Percentiles rank a stretch among this genome's conserved stretches.
Conservation (phyloP, 805 yeast genomes). For the Wickerhamomyces mucosus region DNA sequence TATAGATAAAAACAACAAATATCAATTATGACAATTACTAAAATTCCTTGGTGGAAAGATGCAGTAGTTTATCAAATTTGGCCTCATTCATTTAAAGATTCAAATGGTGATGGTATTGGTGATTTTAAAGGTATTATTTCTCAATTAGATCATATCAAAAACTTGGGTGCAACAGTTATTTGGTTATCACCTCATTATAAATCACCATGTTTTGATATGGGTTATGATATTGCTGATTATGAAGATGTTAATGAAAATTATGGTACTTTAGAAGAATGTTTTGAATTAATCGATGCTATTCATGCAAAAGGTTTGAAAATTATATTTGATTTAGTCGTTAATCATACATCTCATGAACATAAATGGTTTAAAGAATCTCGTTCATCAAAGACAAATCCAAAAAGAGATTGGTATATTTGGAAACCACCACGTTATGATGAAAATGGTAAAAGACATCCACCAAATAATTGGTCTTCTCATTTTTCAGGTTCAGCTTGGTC, state of each 20-base stretch:
- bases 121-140: constrained; percentile 46
- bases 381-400: constrained; percentile 39
- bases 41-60: constrained; percentile 43
- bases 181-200: constrained; percentile 54
- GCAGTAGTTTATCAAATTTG: constrained; percentile 48
- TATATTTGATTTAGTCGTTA: constrained; percentile 46
- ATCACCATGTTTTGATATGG: constrained; percentile 55
- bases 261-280: constrained; percentile 47
- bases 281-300: constrained; percentile 33
- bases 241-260: constrained; percentile 40
- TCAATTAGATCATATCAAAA: constrained; percentile 40
- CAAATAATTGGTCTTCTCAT: constrained; percentile 46
- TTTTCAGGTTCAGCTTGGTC: constrained; percentile 51
- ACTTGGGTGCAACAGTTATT: constrained; percentile 39
- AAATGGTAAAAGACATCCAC: too few species aligned
- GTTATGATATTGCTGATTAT: constrained; percentile 50
- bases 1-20: too few species aligned
- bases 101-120: constrained; percentile 51
- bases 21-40: constrained; percentile 3
- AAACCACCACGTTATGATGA: constrained; percentile 38
- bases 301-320: constrained; percentile 43
- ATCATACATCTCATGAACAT: constrained; percentile 49
- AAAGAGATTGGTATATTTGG: constrained; percentile 59
- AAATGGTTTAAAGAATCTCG: constrained; percentile 50
- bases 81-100: constrained; percentile 53